Base-by-base conservation (phyloP, 2,329 filamentous ascomycete species). In the Colletotrichum graminicola region DNA sequence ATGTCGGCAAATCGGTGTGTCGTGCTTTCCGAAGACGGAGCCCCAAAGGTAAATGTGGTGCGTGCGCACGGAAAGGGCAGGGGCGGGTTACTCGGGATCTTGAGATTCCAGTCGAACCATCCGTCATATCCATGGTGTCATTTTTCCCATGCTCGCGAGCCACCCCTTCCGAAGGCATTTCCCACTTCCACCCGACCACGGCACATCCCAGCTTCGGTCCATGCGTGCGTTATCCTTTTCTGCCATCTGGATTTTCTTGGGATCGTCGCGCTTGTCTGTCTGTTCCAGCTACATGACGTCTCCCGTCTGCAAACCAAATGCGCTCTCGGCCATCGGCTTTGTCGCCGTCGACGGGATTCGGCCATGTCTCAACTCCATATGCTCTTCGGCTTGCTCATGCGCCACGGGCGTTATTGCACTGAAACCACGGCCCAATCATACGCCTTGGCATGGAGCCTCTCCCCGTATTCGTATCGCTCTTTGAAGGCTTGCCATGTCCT, bases 41-140 rank as follows among this genome's bases (percentile, higher is more conserved):
- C 43, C 41, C 29, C 60, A 49, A 21, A 21, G 41, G 18, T 43
- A 21, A 21, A 54, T 21, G 1, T 47, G 39, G 23, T 18, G 26
- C 6, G 49, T 12, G 23, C 10, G n/a, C 2, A 21, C 7, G 54
- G 16, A n/a, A 21, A 5, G 39, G 18, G 23, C 8, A 29, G 36
- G 34, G 47, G 14, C 45, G 45, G 45, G 47, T 16, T 45, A n/a
- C 45, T 62, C 60, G 60, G 60, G 21, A 41, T 39, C 26, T 62
- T 45, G 45, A 39, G 60, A 26, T 62, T 34, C 60, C 45, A 62
- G 45, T 62, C 60, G 60, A 52, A 62, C 60, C 45, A 62, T 62
- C 45, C 32, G 29, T 62, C n/a, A 21, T 60, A 21, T 60, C 41
- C 51, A 54, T 43, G 41, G 18, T 43, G 43, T 8, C 43, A 45